Percentiles rank a stretch among this genome's conserved stretches.
Conservation (phyloP, 179 eudicot species). For the Silene noctiflora region DNA sequence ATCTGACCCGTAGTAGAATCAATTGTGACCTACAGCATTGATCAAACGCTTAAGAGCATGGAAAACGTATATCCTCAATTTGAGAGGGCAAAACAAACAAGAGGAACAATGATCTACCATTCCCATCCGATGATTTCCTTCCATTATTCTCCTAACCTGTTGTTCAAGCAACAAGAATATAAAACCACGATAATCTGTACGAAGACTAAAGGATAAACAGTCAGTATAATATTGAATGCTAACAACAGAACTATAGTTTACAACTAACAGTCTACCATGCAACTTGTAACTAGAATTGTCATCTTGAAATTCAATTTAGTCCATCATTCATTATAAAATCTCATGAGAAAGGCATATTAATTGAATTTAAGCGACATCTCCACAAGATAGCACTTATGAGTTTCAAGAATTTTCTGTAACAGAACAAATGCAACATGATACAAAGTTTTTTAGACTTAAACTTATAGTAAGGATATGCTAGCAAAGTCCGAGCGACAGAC, state of each 20-base stretch:
- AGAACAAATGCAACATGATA: not conserved
- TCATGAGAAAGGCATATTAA: not conserved
- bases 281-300: not conserved
- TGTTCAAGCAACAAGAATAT: slow-evolving; percentile 37
- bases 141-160: slow-evolving; percentile 99
- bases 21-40: slow-evolving; percentile 62
- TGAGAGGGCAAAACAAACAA: slow-evolving; percentile 28
- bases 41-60: slow-evolving; percentile 28
- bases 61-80: slow-evolving; percentile 20
- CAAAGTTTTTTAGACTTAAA: slow-evolving; percentile 7
- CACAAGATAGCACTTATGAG: not conserved
- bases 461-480: not conserved
- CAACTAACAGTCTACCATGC: not conserved
- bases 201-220: slow-evolving; percentile 29
- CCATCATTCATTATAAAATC: slow-evolving; percentile 1
- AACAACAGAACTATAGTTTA: slow-evolving; percentile 4
- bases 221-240: slow-evolving; percentile 26
- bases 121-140: slow-evolving; percentile 99
- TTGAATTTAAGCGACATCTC: slow-evolving; percentile 4
- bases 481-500: not conserved
- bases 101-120: slow-evolving; percentile 59
- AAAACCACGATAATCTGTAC: slow-evolving; percentile 37
- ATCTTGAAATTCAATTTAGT: not conserved
- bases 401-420: not conserved
- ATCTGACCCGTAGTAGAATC: slow-evolving; percentile 77